Evolutionary conservation across 345 rosid genomes (phyloP).

Genomic region (Moricandia moricandioides): DNA sequence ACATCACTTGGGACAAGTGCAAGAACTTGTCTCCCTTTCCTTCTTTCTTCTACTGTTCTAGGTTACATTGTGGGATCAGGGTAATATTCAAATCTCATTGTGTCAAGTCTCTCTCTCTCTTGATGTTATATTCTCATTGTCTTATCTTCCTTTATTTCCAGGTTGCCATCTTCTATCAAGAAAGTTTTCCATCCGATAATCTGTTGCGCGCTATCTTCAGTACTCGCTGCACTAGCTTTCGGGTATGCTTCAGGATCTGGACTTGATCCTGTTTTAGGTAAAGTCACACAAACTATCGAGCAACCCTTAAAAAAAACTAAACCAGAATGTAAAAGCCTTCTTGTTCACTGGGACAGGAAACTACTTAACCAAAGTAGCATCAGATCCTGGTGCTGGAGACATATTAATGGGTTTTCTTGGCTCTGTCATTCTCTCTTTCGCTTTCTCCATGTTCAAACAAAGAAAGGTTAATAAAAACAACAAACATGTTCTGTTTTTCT

Average conservation of each 20-base stretch:
- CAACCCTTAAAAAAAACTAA: not conserved
- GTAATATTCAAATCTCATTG: constrained; percentile 38
- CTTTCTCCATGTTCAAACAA: constrained; percentile 97
- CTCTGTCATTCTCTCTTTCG: constrained; percentile 88
- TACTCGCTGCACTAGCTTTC: constrained; percentile 52
- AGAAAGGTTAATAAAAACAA: constrained; percentile 75
- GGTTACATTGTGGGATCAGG: constrained; percentile 87
- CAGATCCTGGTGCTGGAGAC: constrained; percentile 97
- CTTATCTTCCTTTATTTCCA: constrained; percentile 10
- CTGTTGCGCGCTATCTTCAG: constrained; percentile 79
- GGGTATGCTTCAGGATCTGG: constrained; percentile 78
- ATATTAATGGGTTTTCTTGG: constrained; percentile 92
- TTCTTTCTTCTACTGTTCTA: constrained; percentile 83
- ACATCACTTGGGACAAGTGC: constrained; percentile 71
- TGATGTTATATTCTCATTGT: not conserved
- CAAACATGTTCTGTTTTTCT: constrained; percentile 3
- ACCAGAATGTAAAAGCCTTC: not conserved
- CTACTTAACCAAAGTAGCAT: constrained; percentile 74
- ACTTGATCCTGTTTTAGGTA: constrained; percentile 85
- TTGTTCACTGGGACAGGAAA: constrained; percentile 43
- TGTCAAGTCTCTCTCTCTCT: too few species aligned
- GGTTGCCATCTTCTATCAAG: constrained; percentile 78
- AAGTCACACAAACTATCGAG: not conserved
- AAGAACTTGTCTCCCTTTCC: constrained; percentile 83
- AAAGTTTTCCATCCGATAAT: constrained; percentile 82